These are phyloP conservation scores for Waitea zeae DNA, from an alignment of 1,284 basidiomycete genomes.

Conservation along the genomic window DNA sequence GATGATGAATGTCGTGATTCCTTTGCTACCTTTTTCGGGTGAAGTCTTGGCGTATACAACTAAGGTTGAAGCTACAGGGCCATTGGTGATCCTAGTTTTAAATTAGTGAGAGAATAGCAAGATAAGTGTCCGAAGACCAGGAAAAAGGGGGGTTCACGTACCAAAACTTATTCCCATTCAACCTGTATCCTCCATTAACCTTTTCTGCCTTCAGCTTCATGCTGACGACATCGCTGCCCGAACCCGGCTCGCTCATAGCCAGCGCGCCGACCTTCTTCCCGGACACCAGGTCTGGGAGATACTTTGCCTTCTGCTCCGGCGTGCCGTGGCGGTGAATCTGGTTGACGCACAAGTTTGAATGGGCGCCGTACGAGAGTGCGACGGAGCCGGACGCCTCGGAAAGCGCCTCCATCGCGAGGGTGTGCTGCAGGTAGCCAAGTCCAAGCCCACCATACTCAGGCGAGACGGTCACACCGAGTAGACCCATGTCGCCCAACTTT, in stretches of 20 bases:
- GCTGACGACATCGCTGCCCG: conserved; percentile 85
- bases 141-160: conserved; percentile 15
- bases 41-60: conserved; percentile 89
- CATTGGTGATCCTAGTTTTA: conserved; percentile 81
- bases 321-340: conserved; percentile 85
- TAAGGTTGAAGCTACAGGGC: conserved; percentile 76
- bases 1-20: conserved; percentile 87
- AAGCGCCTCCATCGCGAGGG: conserved; percentile 85
- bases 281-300: conserved; percentile 69
- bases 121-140: neutral
- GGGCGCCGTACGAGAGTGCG: conserved; percentile 86
- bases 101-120: conserved; percentile 1
- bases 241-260: conserved; percentile 87
- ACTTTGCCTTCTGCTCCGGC: conserved; percentile 71
- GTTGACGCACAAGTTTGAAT: conserved; percentile 84
- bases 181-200: conserved; percentile 53
- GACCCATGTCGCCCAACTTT: conserved; percentile 77
- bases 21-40: conserved; percentile 65
- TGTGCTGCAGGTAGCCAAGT: conserved; percentile 77
- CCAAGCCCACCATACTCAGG: conserved; percentile 66
- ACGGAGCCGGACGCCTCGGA: conserved; percentile 83
- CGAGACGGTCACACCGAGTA: conserved; percentile 71
- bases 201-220: conserved; percentile 76
- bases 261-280: conserved; percentile 80
- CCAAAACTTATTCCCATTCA: conserved; percentile 93